Percentiles rank a stretch among this genome's conserved stretches.
Conservation (phyloP, 1,284 basidiomycete genomes). For the Tilletia walkeri region DNA sequence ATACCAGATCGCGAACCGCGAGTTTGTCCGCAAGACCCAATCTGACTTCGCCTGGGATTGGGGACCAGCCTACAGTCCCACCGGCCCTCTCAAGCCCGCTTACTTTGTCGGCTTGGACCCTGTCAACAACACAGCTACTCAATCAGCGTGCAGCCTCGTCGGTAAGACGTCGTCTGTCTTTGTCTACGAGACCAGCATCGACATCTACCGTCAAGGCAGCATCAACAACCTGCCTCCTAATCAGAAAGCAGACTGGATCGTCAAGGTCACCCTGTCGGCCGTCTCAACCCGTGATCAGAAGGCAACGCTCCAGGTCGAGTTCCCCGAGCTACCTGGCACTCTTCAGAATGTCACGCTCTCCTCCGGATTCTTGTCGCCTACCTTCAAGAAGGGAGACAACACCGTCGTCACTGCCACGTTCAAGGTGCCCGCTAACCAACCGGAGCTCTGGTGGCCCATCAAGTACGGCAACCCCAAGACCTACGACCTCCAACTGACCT, state of each 20-base stretch:
- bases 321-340: slow-evolving; percentile 24
- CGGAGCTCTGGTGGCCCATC: slow-evolving; percentile 42
- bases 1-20: slow-evolving; percentile 40
- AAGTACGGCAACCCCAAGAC: slow-evolving; percentile 32
- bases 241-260: slow-evolving; percentile 39
- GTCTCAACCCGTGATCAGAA: slow-evolving; percentile 17
- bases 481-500: slow-evolving; percentile 30
- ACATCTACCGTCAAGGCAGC: slow-evolving; percentile 38
- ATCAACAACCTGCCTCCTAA: slow-evolving; percentile 38
- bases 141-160: not conserved
- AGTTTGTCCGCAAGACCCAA: slow-evolving; percentile 46
- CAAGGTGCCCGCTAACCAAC: slow-evolving; percentile 26
- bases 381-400: slow-evolving; percentile 25
- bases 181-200: slow-evolving; percentile 22
- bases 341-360: slow-evolving; percentile 23
- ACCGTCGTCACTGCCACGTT: slow-evolving; percentile 24
- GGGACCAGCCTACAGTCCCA: slow-evolving; percentile 37
- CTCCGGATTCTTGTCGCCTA: not conserved
- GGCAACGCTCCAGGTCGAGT: slow-evolving; percentile 24
- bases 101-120: slow-evolving; percentile 29
- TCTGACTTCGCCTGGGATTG: slow-evolving; percentile 51
- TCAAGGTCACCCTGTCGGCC: slow-evolving; percentile 42
- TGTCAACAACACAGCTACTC: not conserved
- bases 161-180: slow-evolving; percentile 13
- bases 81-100: slow-evolving; percentile 31